Percentiles rank a stretch among this genome's conserved stretches.
Evolutionary conservation across 257 asterid species (phyloP).

Genomic region (Scutellaria galericulata): DNA sequence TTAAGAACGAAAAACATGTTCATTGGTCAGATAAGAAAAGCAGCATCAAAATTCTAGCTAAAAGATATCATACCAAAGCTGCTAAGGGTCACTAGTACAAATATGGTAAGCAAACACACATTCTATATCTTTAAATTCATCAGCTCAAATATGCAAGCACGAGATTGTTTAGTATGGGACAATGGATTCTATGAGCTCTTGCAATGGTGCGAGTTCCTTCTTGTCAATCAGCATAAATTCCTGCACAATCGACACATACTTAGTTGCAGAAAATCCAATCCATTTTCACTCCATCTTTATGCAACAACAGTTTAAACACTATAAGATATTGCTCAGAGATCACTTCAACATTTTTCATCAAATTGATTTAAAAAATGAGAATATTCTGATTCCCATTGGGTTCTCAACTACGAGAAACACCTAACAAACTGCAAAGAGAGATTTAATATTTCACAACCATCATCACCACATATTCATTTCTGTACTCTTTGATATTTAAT

Average conservation of each 20-base stretch:
- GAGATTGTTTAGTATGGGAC: constrained; percentile 60
- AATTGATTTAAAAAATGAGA: neutral
- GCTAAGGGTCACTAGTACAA: constrained; percentile 18
- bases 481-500: neutral
- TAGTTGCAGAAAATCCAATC: constrained; percentile 6
- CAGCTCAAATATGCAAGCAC: constrained; percentile 31
- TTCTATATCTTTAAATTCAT: constrained; percentile 28
- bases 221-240: constrained; percentile 88
- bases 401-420: neutral
- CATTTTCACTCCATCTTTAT: neutral
- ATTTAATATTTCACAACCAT: too few species aligned
- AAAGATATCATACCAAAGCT: constrained; percentile 22
- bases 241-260: constrained; percentile 47
- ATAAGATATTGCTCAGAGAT: neutral
- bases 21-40: neutral
- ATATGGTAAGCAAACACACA: constrained; percentile 31
- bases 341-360: neutral
- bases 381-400: neutral
- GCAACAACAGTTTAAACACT: neutral
- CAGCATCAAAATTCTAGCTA: constrained; percentile 17
- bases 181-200: constrained; percentile 85
- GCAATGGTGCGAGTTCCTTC: constrained; percentile 94
- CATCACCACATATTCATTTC: too few species aligned
- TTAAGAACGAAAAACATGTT: neutral
- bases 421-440: neutral